phyloP scores from a whole-genome alignment of 2,329 filamentous ascomycete genomes.

The Fusarium sp. region DNA sequence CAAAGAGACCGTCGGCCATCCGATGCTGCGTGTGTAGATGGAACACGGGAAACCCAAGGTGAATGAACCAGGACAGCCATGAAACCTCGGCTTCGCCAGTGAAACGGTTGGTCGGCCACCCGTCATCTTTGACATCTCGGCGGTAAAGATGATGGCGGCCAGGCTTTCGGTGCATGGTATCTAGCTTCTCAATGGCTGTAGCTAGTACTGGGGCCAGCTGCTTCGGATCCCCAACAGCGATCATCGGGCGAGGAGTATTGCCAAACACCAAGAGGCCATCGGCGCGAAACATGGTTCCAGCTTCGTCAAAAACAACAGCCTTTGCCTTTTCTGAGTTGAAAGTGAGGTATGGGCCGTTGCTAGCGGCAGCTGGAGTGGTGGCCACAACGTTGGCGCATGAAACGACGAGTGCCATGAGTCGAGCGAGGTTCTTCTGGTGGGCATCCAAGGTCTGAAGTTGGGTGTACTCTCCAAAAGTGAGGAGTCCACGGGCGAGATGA shows the following conservation, averaged over 20 bases:
- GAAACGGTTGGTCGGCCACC: background rate
- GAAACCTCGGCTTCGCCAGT: background rate
- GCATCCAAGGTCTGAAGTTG: no score
- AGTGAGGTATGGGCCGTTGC: background rate
- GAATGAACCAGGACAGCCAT: background rate
- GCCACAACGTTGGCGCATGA: constrained; percentile 2
- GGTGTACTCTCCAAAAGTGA: no score
- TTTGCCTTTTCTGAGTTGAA: background rate
- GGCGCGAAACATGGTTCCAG: background rate
- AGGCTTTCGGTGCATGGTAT: background rate
- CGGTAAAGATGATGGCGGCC: background rate
- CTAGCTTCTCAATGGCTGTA: background rate
- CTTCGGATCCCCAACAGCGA: background rate
- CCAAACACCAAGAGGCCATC: background rate
- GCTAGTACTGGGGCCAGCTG: background rate
- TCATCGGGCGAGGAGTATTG: background rate
- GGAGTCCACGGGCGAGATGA: background rate
- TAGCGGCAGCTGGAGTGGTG: background rate
- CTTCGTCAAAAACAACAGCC: constrained; percentile 8
- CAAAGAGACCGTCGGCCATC: background rate
- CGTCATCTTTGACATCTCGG: background rate
- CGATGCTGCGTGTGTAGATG: constrained; percentile 3
- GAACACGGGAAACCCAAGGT: background rate
- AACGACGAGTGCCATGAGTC: background rate
- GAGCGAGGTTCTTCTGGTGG: no score